Base-by-base conservation (phyloP, 345 rosid genomes). In the Murraya paniculata region DNA sequence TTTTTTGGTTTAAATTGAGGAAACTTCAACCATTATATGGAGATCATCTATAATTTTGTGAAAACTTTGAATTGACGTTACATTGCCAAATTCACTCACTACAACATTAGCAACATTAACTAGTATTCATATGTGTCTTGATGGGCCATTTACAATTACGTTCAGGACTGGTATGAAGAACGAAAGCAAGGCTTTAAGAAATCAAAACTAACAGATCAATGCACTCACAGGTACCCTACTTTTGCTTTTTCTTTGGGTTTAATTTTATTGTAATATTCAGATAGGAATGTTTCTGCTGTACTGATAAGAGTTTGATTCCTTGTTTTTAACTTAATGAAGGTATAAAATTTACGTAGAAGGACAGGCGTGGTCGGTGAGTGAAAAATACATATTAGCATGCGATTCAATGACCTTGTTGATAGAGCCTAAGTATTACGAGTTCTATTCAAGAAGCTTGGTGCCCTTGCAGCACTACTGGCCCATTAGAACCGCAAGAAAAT, bases 151-250 rank as follows among this genome's bases (percentile, higher is more conserved):
- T 18, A 18, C 22, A 53, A 18, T 16, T 18, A 14, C n/a, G 25
- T 65, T 66, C 76, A 88, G 90, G 75, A 89, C 16, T 89, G 92
- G 92, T 6, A 1, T 0, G 41, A 53, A 30, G 90, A 87, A 77
- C 21, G 13, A 24, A 60, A 33, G 2, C 71, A 27, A 13, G 88
- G 89, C 9, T 89, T 53, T 79, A 72, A 80, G 76, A 39, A 77
- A 4, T 87, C 92, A n/a, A 86, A 77, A 22, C 48, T 89, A 24
- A 81, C 80, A 77, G 80, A 87, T 71, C 89, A 89, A 78, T 89
- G 92, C 74, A 84, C 76, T 28, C 82, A 89, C 83, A 87, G 90
- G 92, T 87, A 45, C 50, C 50, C 50, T 45, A 13, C 11, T 45
- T 45, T 45, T 45, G 1, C 11, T 0, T 13, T 13, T 45, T 45